Conservation (phyloP, 2,329 filamentous ascomycete genomes). For the Colletotrichum sp. region DNA sequence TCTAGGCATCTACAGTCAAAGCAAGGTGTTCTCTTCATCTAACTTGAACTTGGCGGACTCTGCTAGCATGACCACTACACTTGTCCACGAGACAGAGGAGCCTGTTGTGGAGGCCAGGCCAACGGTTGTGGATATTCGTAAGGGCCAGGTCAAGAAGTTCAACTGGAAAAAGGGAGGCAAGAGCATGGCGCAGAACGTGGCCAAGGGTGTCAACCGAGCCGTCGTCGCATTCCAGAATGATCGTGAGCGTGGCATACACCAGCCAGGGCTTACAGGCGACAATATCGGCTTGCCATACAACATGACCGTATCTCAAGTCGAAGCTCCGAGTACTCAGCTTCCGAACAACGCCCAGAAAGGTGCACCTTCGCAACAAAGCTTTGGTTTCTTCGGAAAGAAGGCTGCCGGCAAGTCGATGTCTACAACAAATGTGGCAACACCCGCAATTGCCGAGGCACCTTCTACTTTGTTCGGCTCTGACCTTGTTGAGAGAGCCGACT, state of each 20-base stretch:
- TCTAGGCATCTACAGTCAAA: conserved; percentile 61
- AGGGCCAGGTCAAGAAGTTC: conserved; percentile 94
- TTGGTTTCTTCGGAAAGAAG: conserved; percentile 72
- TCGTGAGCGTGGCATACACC: conserved; percentile 58
- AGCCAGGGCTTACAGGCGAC: conserved; percentile 60
- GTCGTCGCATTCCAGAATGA: conserved; percentile 74
- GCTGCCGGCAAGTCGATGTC: conserved; percentile 58
- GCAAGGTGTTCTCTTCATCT: conserved; percentile 55
- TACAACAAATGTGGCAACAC: conserved; percentile 41
- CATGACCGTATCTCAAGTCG: conserved; percentile 63
- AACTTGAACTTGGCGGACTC: conserved; percentile 54
- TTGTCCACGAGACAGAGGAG: conserved; percentile 71
- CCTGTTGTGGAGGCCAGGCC: conserved; percentile 73
- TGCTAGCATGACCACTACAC: conserved; percentile 61
- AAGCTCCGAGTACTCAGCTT: conserved; percentile 29
- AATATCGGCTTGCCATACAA: conserved; percentile 75
- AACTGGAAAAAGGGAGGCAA: conserved; percentile 99
- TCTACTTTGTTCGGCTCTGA: conserved; percentile 86
- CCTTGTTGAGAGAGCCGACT: conserved; percentile 82
- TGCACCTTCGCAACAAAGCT: conserved; percentile 45
- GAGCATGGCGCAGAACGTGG: conserved; percentile 90
- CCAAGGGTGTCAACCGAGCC: conserved; percentile 91
- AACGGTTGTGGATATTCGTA: conserved; percentile 94
- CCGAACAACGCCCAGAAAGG: conserved; percentile 2
- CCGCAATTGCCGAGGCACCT: conserved; percentile 54